Conservation (phyloP, 2,329 filamentous ascomycete species). For the Diaporthe longicolla region DNA sequence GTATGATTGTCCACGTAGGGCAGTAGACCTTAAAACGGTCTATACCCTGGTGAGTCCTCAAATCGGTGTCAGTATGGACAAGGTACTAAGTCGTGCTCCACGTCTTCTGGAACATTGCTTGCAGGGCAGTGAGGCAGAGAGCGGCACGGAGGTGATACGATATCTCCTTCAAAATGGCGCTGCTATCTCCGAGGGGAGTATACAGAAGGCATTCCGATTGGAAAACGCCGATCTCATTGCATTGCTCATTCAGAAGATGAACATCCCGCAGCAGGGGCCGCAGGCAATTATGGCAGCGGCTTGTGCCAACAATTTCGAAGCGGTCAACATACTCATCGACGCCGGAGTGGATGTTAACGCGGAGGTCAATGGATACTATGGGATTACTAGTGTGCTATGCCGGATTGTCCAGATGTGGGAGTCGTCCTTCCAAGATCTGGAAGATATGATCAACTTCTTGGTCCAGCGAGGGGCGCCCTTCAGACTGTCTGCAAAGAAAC, state of each 20-base stretch:
- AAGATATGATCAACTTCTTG: neutral
- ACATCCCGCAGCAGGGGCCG: neutral
- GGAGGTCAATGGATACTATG: neutral
- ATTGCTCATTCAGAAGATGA: neutral
- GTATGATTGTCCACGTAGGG: rapidly evolving
- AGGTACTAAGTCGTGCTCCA: neutral
- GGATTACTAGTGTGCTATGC: neutral
- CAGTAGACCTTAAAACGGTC: neutral
- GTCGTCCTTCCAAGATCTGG: neutral
- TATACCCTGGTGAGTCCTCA: neutral
- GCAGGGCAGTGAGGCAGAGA: too few relatives aligned
- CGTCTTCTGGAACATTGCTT: neutral
- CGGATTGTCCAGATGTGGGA: neutral
- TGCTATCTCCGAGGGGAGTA: neutral
- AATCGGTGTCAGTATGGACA: neutral
- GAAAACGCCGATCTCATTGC: neutral
- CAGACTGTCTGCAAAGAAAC: neutral
- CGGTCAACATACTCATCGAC: neutral
- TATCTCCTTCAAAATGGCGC: neutral
- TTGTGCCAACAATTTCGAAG: neutral
- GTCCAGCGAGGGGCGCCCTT: neutral
- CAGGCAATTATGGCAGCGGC: neutral
- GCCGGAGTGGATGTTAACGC: slow-evolving; percentile 1
- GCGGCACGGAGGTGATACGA: neutral
- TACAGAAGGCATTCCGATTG: neutral